These are phyloP conservation scores for Juglanconis oblonga DNA, from an alignment of 2,329 filamentous ascomycete species.

Conservation along the genomic window DNA sequence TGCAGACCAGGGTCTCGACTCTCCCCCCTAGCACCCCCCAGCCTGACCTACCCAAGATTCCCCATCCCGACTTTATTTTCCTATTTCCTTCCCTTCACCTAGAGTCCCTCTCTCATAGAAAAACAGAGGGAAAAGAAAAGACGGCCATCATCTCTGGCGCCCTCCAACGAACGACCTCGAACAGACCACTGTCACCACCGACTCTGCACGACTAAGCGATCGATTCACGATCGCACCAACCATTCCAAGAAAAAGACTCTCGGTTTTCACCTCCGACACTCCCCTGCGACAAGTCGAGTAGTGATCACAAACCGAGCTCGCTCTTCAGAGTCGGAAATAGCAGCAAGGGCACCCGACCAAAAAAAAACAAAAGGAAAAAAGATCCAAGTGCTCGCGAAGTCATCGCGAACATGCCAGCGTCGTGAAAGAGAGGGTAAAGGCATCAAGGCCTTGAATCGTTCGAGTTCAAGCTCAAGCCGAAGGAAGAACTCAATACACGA, in stretches of 20 bases:
- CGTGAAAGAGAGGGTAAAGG: constrained; percentile 7
- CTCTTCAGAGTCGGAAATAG: too few species aligned
- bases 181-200: too few species aligned
- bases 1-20: too few species aligned
- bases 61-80: constrained; percentile 4
- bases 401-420: constrained; percentile 5
- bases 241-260: too few species aligned
- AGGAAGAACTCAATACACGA: constrained; percentile 5
- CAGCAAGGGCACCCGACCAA: neutral
- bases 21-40: neutral
- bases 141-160: neutral
- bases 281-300: too few species aligned
- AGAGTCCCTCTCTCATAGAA: neutral
- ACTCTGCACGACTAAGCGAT: too few species aligned
- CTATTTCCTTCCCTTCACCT: neutral
- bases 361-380: neutral
- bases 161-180: too few species aligned
- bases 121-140: neutral
- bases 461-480: neutral
- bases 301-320: too few species aligned
- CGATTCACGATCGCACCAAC: too few species aligned
- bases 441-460: constrained; percentile 8
- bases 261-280: too few species aligned
- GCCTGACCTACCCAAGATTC: neutral
- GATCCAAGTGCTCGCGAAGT: neutral